Conservation (phyloP, 768 basidiomycete genomes). For the Vishniacozyma victoriae region DNA sequence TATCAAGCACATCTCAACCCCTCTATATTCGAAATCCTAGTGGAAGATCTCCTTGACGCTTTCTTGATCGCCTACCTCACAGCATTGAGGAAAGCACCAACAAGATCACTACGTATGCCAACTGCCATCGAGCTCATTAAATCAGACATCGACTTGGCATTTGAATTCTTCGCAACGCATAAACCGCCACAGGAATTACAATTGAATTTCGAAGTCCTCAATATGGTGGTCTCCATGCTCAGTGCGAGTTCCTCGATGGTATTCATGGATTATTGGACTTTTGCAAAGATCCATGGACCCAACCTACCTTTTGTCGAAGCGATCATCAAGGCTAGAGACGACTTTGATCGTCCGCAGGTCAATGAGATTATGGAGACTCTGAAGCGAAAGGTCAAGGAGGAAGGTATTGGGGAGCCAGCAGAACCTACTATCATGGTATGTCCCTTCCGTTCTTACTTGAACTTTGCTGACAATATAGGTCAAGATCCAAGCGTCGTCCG, state of each 20-base stretch:
- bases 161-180: slow-evolving; percentile 71
- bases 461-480: slow-evolving; percentile 9
- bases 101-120: slow-evolving; percentile 67
- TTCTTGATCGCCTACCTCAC: slow-evolving; percentile 88
- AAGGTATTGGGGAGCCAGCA: slow-evolving; percentile 49
- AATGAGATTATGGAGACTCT: slow-evolving; percentile 91
- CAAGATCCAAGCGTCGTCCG: slow-evolving; percentile 22
- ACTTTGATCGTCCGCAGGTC: slow-evolving; percentile 80
- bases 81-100: slow-evolving; percentile 72
- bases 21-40: slow-evolving; percentile 78
- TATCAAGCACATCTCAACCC: slow-evolving; percentile 87
- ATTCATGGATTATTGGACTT: slow-evolving; percentile 86
- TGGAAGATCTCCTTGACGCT: slow-evolving; percentile 85
- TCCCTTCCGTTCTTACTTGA: not conserved
- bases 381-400: slow-evolving; percentile 86
- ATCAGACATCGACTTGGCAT: slow-evolving; percentile 69
- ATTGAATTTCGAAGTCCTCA: slow-evolving; percentile 74
- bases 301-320: slow-evolving; percentile 86
- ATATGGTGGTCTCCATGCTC: slow-evolving; percentile 71
- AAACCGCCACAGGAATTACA: slow-evolving; percentile 77
- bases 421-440: slow-evolving; percentile 47
- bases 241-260: slow-evolving; percentile 82
- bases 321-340: slow-evolving; percentile 79
- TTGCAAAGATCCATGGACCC: slow-evolving; percentile 89
- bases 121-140: slow-evolving; percentile 75